Evolutionary conservation across 768 basidiomycete species (phyloP), one percentile per base, ranked within the genome.

Genomic region (Tulasnella sp.): DNA sequence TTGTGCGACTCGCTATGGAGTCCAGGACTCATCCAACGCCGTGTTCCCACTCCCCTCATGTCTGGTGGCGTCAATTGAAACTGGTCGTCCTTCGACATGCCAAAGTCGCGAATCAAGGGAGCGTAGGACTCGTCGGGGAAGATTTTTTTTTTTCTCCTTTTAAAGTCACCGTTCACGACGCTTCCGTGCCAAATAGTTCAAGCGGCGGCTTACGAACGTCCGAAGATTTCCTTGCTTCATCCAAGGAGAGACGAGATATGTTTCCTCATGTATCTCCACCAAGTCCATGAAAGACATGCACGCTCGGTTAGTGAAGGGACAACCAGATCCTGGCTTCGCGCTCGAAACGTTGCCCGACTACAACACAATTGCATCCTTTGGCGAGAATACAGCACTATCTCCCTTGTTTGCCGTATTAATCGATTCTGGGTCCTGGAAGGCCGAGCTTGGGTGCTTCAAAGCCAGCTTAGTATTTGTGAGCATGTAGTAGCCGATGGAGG

Each of bases 191-290:
- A 38, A 15, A 15, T 38, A 38, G 15, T 15, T 38, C 34, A 38
- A 38, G 34, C 34, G 34, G 34, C 24, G 3, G 17, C 24, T 43
- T 25, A 54, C 9, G 34, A 38, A 54, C 7, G 5, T 15, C 2
- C 21, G 19, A 8, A 54, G n/a, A 15, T 30, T 10, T 0, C 53
- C 53, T n/a, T 42, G 15, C 11, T 43, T 21, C 5, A 42, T 42
- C 24, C 24, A 54, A 19, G 53, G 53, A 3, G 53, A 54, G 30
- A 54, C 53, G 29, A 54, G 31, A 22, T 54, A 54, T 9, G 24
- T 54, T 10, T n/a, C 4, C 11, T n/a, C 53, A 5, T 34, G 11
- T 25, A 54, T 12, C 11, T 41, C 24, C 19, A 25, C 31, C 17
- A 43, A n/a, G n/a, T 17, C 53, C 53, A 9, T 34, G 21, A 22